Evolutionary conservation across 768 basidiomycete genomes (phyloP).

Genomic region (Suillus clintonianus): DNA sequence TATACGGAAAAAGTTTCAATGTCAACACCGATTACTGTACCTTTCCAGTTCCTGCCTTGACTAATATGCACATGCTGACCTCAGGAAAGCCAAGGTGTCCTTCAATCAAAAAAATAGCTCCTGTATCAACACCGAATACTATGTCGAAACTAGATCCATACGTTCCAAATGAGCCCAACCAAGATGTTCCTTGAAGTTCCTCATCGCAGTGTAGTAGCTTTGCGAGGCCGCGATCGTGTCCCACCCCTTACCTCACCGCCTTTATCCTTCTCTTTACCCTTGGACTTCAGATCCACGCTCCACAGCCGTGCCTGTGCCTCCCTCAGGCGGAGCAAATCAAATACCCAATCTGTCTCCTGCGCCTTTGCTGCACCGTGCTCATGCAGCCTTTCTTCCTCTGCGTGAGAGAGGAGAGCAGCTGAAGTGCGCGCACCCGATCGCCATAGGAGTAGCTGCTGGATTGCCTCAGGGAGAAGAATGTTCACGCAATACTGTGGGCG

Average conservation of each 20-base stretch:
- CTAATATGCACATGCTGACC: neutral
- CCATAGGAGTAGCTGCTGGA: constrained; percentile 77
- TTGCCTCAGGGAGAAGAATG: constrained; percentile 70
- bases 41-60: neutral
- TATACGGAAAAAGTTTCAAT: neutral
- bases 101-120: neutral
- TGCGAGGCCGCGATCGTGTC: constrained; percentile 31
- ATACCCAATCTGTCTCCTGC: constrained; percentile 68
- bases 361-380: constrained; percentile 47
- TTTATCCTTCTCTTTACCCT: constrained; percentile 20
- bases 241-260: constrained; percentile 20
- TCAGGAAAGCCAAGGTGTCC: neutral
- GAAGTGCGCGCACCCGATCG: constrained; percentile 59
- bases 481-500: constrained; percentile 64
- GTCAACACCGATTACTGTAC: neutral
- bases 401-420: constrained; percentile 45
- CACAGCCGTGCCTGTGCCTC: constrained; percentile 42
- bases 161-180: neutral
- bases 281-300: constrained; percentile 29
- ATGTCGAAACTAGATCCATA: neutral
- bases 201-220: constrained; percentile 20
- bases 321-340: constrained; percentile 51
- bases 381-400: constrained; percentile 60
- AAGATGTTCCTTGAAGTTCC: neutral
- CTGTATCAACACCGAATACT: neutral